These are phyloP conservation scores for Microcos paniculata DNA, from an alignment of 345 rosid genomes.

Conservation along the genomic window DNA sequence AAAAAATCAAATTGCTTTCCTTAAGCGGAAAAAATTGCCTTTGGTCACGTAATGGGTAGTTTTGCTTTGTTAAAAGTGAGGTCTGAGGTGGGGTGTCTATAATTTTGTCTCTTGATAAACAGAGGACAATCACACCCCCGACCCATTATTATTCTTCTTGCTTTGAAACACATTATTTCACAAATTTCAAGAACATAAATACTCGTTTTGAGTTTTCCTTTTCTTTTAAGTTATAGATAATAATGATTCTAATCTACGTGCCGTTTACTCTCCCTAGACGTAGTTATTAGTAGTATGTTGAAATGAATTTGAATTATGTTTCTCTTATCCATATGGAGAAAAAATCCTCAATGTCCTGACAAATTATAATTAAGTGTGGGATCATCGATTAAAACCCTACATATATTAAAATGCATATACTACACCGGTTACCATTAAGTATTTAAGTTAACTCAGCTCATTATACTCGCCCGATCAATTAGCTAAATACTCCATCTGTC, in stretches of 20 bases:
- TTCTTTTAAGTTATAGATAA: background rate
- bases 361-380: too few relatives aligned
- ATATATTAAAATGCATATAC: too few relatives aligned
- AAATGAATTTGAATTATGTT: too few relatives aligned
- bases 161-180: background rate
- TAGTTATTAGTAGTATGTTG: background rate
- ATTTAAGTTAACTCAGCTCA: too few relatives aligned
- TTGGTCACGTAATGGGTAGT: background rate
- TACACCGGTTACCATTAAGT: too few relatives aligned
- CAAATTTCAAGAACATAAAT: background rate
- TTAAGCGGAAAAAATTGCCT: background rate
- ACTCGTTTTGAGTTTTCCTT: background rate
- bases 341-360: too few relatives aligned
- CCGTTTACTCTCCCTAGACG: background rate
- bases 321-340: too few relatives aligned
- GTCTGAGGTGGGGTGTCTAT: background rate
- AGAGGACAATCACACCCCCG: background rate
- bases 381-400: too few relatives aligned
- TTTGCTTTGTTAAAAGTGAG: background rate
- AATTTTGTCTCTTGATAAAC: slow-evolving; percentile 14
- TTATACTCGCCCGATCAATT: too few relatives aligned
- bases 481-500: too few relatives aligned
- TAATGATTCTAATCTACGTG: background rate
- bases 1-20: background rate
- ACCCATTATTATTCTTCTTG: background rate